Evolutionary conservation across 441 rosid species (phyloP), one percentile per base, ranked within the genome.

Genomic region (Hura crepitans): DNA sequence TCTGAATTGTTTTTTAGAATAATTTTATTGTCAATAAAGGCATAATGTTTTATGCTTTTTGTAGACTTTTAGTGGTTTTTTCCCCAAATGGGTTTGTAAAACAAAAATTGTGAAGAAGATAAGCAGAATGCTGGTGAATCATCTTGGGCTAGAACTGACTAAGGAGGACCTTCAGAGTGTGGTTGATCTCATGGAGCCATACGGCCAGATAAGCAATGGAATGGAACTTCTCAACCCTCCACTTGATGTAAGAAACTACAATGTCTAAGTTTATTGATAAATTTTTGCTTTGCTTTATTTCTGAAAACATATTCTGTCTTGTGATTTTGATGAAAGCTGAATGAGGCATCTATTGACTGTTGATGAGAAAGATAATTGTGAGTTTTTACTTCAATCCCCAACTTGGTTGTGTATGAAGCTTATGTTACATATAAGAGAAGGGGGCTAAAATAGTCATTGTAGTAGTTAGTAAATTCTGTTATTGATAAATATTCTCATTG

Each of bases 131-230:
- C 89, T 94, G 75, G 97, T 92, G 84, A 84, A 89, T 83, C 97
- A 94, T 86, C 92, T 94, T 81, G 97, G 99, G 72, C 84, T 92
- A 70, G 85, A 83, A 72, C 57, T 92, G 83, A 89, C 86, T 35
- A 85, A 83, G 77, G 96, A 89, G 78, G 97, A 94, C 84, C 77
- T 94, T 74, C 88, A 85, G 83, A 87, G 76, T 70, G 97, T 90
- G 79, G 97, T 94, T 79, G 97, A 94, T 79, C 81, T 92, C 53
- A 94, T 94, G 97, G 99, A 94, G 83, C 97, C 99, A 62, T 94
- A 94, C 77, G 97, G 97, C 77, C 97, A 87, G 80, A 86, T 94
- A 80, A 92, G 85, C 85, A 94, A 90, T 80, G 97, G 99, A 75
- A 83, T 92, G 59, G 97, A 94, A 74, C 89, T 85, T 68, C 72